These are phyloP conservation scores for Solanum hybrid DNA, from an alignment of 305 asterid genomes.

Conservation along the genomic window DNA sequence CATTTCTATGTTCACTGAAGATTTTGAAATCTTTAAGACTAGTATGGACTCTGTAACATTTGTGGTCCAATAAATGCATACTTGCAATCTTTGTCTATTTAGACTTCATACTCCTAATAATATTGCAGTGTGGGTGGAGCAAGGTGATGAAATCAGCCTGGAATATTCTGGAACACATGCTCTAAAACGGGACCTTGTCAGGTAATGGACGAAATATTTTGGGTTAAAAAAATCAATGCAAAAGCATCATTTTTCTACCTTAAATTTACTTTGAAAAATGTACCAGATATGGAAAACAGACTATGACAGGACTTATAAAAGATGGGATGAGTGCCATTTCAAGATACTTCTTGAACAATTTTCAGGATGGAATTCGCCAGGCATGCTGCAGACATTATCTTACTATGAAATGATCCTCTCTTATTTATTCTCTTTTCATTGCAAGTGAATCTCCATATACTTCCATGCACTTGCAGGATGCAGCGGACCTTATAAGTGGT, in stretches of 20 bases:
- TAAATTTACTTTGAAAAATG: slow-evolving; percentile 6
- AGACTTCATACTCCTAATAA: slow-evolving; percentile 5
- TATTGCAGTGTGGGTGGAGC: slow-evolving; percentile 82
- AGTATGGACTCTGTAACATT: slow-evolving; percentile 34
- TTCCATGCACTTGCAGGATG: slow-evolving; percentile 47
- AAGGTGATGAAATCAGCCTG: slow-evolving; percentile 96
- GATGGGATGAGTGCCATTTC: slow-evolving; percentile 95
- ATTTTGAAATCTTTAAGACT: slow-evolving; percentile 59
- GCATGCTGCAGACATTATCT: slow-evolving; percentile 28
- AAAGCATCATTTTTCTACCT: background rate
- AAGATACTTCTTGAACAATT: slow-evolving; percentile 82
- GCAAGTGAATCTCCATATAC: background rate
- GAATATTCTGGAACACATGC: slow-evolving; percentile 98
- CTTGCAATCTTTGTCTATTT: slow-evolving; percentile 8
- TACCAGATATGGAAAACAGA: slow-evolving; percentile 90
- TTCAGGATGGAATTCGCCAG: slow-evolving; percentile 61
- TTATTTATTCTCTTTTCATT: background rate
- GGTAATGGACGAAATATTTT: slow-evolving; percentile 32
- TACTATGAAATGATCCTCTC: background rate
- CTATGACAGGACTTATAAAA: slow-evolving; percentile 68
- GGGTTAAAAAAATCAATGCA: background rate
- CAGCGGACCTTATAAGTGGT: slow-evolving; percentile 86
- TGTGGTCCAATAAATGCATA: slow-evolving; percentile 3
- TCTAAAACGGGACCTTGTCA: slow-evolving; percentile 85
- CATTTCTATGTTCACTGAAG: slow-evolving; percentile 66